A percentile compares a stretch with the other conserved stretches of the same genome.
phyloP scores from a whole-genome alignment of 495 filamentous ascomycete species.

The Xylaria castorea region DNA sequence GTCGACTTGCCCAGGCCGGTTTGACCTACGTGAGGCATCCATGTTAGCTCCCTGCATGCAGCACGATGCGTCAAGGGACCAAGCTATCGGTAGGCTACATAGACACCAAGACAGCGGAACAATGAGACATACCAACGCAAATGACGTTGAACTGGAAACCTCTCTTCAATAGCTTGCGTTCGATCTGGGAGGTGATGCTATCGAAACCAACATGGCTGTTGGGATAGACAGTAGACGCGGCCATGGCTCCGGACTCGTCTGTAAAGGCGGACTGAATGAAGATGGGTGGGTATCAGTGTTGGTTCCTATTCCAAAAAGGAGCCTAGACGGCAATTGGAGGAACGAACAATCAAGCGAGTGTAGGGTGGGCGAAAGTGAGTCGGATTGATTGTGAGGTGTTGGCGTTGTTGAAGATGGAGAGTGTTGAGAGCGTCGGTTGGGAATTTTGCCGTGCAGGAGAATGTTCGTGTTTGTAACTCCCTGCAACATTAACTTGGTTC shows the following conservation, averaged over 20 bases:
- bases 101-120: not conserved
- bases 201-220: conserved; percentile 99
- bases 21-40: conserved; percentile 71
- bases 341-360: conserved; percentile 34
- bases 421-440: conserved; percentile 30
- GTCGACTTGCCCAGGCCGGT: conserved; percentile 99
- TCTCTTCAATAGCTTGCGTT: conserved; percentile 98
- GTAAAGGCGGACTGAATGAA: conserved; percentile 34
- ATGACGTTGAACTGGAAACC: conserved; percentile 99
- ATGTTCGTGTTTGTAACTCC: conserved; percentile 37
- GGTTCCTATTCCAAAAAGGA: conserved; percentile 54
- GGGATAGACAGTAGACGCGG: conserved; percentile 72
- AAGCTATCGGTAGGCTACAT: not conserved
- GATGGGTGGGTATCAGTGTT: conserved; percentile 38
- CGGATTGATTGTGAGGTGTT: conserved; percentile 29
- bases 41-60: conserved; percentile 43
- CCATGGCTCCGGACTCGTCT: conserved; percentile 47
- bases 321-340: conserved; percentile 41
- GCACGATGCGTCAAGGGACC: not conserved
- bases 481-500: conserved; percentile 38
- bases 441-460: conserved; percentile 39
- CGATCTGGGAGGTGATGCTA: conserved; percentile 97
- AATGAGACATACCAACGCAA: conserved; percentile 84
- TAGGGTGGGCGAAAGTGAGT: conserved; percentile 23
- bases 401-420: conserved; percentile 36